Conservation (phyloP, 441 rosid genomes). For the Croton setiger region DNA sequence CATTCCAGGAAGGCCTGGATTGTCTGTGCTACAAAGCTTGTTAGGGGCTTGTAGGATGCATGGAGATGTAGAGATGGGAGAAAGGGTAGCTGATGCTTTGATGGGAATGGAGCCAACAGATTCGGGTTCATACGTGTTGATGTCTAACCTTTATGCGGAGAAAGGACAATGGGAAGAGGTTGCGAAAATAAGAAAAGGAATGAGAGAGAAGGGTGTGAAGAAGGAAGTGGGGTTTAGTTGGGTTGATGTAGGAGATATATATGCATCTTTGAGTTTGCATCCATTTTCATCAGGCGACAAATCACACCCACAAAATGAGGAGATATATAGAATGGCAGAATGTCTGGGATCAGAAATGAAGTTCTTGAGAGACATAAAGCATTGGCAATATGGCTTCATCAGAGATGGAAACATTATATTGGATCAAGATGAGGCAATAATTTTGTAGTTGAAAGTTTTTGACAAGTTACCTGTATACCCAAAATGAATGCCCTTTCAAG, state of each 20-base stretch:
- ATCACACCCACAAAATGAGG: conserved; percentile 52
- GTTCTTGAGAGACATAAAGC: conserved; percentile 31
- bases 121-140: conserved; percentile 74
- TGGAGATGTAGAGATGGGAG: conserved; percentile 65
- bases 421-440: background rate
- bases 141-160: conserved; percentile 87
- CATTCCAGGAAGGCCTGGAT: conserved; percentile 64
- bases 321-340: conserved; percentile 50
- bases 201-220: conserved; percentile 73
- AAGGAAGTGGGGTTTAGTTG: conserved; percentile 83
- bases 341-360: conserved; percentile 58
- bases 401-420: conserved; percentile 6
- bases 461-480: background rate
- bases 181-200: conserved; percentile 52
- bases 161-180: conserved; percentile 74
- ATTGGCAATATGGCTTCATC: background rate
- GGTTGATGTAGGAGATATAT: conserved; percentile 58
- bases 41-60: conserved; percentile 72
- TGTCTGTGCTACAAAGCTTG: conserved; percentile 76
- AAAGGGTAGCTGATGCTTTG: conserved; percentile 51
- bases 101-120: conserved; percentile 56
- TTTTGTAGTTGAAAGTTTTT: background rate
- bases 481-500: too few species aligned
- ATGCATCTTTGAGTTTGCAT: conserved; percentile 43
- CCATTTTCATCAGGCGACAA: conserved; percentile 78